Percentiles rank a stretch among this genome's conserved stretches.
phyloP scores from a whole-genome alignment of 108 stramenopile species.

The Aureococcus anophagefferens region DNA sequence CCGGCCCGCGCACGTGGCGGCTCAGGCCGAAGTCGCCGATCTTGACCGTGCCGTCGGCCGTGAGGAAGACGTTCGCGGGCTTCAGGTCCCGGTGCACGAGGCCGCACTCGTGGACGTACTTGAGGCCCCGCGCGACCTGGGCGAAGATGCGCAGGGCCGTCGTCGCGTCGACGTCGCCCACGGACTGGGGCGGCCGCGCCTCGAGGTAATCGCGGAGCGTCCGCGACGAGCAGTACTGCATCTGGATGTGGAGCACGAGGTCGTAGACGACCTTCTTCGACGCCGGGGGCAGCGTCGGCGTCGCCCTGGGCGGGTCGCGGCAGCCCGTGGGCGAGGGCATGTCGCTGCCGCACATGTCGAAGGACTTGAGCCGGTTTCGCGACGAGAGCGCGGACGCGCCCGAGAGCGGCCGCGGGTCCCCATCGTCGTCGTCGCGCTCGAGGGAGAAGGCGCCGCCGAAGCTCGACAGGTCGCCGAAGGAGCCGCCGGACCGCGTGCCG shows the following conservation, averaged over 20 bases:
- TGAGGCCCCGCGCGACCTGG: conserved; percentile 61
- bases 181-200: conserved; percentile 23
- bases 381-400: too few species aligned
- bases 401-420: too few species aligned
- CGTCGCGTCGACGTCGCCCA: conserved; percentile 49
- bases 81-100: conserved; percentile 82
- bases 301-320: too few species aligned
- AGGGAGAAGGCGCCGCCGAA: too few species aligned
- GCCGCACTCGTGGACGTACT: conserved; percentile 67
- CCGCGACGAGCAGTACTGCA: conserved; percentile 84
- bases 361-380: too few species aligned
- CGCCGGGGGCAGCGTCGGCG: too few species aligned
- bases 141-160: conserved; percentile 62
- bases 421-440: too few species aligned
- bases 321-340: too few species aligned
- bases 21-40: conserved; percentile 89
- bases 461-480: too few species aligned
- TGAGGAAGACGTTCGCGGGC: conserved; percentile 49
- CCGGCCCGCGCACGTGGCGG: conserved; percentile 20
- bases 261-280: conserved; percentile 7
- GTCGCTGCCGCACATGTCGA: too few species aligned
- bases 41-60: conserved; percentile 53
- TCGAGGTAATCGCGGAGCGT: conserved; percentile 71
- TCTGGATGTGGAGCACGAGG: conserved; percentile 80
- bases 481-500: too few species aligned